A percentile compares a stretch with the other conserved stretches of the same genome.
phyloP scores from a whole-genome alignment of 2,329 filamentous ascomycete species.

The Claviceps purpurea region DNA sequence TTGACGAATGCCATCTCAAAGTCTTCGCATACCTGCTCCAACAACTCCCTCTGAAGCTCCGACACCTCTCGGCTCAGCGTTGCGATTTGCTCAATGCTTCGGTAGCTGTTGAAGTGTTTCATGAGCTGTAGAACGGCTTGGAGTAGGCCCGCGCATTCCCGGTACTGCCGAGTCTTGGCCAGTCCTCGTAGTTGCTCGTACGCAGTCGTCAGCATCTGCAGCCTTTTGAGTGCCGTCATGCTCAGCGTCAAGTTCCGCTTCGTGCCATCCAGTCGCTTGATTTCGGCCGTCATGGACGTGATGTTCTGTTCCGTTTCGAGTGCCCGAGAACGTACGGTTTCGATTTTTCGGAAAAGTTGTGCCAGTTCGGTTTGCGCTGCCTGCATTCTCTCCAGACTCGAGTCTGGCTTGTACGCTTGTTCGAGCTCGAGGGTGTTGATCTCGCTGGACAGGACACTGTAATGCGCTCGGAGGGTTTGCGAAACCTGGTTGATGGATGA shows the following conservation, averaged over 20 bases:
- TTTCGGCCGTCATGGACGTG: constrained; percentile 97
- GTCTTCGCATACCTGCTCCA: constrained; percentile 98
- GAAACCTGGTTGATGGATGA: constrained; percentile 63
- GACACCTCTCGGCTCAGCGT: constrained; percentile 83
- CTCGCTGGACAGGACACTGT: constrained; percentile 68
- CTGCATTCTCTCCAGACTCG: constrained; percentile 83
- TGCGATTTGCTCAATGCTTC: constrained; percentile 96
- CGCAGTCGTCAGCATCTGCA: constrained; percentile 98
- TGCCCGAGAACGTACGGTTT: constrained; percentile 77
- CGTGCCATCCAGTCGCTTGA: constrained; percentile 90
- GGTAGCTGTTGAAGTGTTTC: constrained; percentile 96
- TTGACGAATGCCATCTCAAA: constrained; percentile 94
- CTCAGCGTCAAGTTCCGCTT: constrained; percentile 93
- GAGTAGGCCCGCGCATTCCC: constrained; percentile 84
- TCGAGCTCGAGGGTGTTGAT: constrained; percentile 61
- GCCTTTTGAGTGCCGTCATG: constrained; percentile 92
- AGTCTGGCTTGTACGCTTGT: constrained; percentile 74
- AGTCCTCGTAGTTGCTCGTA: constrained; percentile 86
- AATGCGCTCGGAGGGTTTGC: constrained; percentile 57
- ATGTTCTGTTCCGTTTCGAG: constrained; percentile 90
- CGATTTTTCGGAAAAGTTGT: constrained; percentile 86
- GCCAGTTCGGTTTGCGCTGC: constrained; percentile 80
- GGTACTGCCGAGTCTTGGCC: constrained; percentile 77
- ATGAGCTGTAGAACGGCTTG: constrained; percentile 95
- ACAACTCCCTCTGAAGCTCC: constrained; percentile 78